Evolutionary conservation across 441 rosid species (phyloP).

Genomic region (Mallotus repandus): DNA sequence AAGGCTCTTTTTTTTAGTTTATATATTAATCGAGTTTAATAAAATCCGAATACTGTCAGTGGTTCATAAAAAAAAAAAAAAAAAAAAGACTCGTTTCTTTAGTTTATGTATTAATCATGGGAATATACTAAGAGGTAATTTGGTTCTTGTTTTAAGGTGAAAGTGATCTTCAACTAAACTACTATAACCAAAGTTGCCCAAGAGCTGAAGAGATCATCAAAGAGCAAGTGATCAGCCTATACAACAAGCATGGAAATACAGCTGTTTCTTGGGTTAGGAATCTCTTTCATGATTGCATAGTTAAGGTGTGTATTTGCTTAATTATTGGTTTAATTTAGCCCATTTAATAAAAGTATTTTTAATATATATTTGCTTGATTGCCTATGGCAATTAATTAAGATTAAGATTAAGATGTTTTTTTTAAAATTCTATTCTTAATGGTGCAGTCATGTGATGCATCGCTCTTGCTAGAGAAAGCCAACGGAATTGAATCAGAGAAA

Average conservation of each 20-base stretch:
- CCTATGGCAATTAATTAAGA: no score
- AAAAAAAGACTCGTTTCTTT: no score
- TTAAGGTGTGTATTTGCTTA: conserved; percentile 37
- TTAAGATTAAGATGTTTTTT: background rate
- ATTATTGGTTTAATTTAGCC: no score
- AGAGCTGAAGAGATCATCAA: conserved; percentile 78
- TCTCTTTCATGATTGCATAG: conserved; percentile 85
- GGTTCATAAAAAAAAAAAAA: no score
- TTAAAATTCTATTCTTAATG: background rate
- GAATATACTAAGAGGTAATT: no score
- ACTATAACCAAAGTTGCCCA: conserved; percentile 62
- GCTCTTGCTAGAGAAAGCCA: conserved; percentile 49
- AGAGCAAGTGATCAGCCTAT: conserved; percentile 55
- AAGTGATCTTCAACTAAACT: conserved; percentile 59
- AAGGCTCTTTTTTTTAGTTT: no score
- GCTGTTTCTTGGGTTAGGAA: conserved; percentile 91
- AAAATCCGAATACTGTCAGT: no score
- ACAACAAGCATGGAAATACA: conserved; percentile 74
- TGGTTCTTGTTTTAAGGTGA: conserved; percentile 30
- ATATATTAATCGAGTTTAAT: no score
- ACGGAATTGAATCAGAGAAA: conserved; percentile 64
- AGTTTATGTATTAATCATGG: background rate
- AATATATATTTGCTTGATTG: no score
- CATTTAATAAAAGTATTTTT: no score
- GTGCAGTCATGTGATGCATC: conserved; percentile 83